phyloP scores from a whole-genome alignment of 2,329 filamentous ascomycete species.

The Periconia sp. region DNA sequence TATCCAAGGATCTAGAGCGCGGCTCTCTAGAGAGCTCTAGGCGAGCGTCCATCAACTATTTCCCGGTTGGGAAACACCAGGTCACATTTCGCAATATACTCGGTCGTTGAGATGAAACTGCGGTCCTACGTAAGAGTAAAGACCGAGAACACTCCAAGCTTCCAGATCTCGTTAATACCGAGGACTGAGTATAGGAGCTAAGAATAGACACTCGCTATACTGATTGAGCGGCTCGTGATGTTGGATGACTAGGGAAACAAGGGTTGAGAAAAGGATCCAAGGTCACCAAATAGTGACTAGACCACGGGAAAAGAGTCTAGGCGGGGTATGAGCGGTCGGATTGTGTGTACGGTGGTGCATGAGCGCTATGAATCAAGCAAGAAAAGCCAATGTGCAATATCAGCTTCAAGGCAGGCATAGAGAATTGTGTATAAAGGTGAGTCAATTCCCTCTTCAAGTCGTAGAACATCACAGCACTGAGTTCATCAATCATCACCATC shows the following conservation, averaged over 20 bases:
- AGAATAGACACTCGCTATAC: constrained; percentile 25
- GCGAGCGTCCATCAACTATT: constrained; percentile 4
- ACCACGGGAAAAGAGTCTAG: neutral
- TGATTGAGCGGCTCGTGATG: constrained; percentile 13
- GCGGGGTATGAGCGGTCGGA: neutral
- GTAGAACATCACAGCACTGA: constrained; percentile 26
- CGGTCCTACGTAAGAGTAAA: constrained; percentile 18
- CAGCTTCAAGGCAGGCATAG: constrained; percentile 1
- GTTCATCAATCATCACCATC: constrained; percentile 22
- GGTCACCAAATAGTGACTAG: neutral
- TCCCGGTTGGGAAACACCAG: neutral
- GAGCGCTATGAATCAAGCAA: neutral
- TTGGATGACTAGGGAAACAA: constrained; percentile 16
- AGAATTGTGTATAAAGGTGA: constrained; percentile 27
- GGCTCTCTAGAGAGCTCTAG: constrained; percentile 5
- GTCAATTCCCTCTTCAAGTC: constrained; percentile 8
- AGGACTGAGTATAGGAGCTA: constrained; percentile 20
- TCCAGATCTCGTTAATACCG: constrained; percentile 24
- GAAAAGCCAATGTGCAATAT: constrained; percentile 5
- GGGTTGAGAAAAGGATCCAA: neutral
- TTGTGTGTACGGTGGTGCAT: neutral
- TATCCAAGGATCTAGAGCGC: constrained; percentile 14
- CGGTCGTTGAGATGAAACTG: constrained; percentile 3
- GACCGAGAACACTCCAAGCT: constrained; percentile 15
- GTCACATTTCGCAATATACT: constrained; percentile 28